Base-by-base conservation (phyloP, 2,329 filamentous ascomycete species). In the Dryadomyces sulphureus region DNA sequence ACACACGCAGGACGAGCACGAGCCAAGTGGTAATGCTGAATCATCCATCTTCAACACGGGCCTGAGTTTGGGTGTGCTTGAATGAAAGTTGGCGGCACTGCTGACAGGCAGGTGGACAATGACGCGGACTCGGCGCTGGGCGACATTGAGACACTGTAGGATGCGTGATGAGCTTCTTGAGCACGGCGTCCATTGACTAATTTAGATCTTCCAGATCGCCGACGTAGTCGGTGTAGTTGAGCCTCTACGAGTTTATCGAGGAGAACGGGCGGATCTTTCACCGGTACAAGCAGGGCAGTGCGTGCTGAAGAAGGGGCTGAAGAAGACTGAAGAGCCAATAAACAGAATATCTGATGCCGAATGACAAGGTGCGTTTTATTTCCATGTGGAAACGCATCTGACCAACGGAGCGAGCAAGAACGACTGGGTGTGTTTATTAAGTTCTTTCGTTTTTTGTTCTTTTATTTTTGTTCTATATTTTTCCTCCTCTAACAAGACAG, bases 191-290 rank as follows among this genome's bases (percentile, higher is more conserved):
- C 8, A 14, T 14, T 7, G 9, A 22, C 20, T 12, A 11, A 5
- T 22, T 2, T 20, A 22, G 20, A 39, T 12, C 11, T 4, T 9
- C 21, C 24, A 50, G 50, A 25, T 50, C 45, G 6, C 49, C 48
- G 0, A 51, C 48, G 6, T 43, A 51, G 25, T 51, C 51, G 3
- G 48, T 49, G n/a, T 41, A 41, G 7, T 48, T 48, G 20, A 53
- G 49, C 45, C 27, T 53, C 20, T 53, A 52, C 45, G 51, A 51
- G n/a, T 52, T 52, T 44, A 48, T 52, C 38, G 48, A 51, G n/a
- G 51, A 53, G 25, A 48, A 52, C 32, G 51, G 51, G 3, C 45
- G 50, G 32, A 53, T 50, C 2, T 53, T 50, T 25, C 51, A 53
- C 46, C 48, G 43, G 12, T 53, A 50, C 47, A 53, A 53, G 38